Evolutionary conservation across 257 asterid species (phyloP).

Genomic region (Petrea volubilis): DNA sequence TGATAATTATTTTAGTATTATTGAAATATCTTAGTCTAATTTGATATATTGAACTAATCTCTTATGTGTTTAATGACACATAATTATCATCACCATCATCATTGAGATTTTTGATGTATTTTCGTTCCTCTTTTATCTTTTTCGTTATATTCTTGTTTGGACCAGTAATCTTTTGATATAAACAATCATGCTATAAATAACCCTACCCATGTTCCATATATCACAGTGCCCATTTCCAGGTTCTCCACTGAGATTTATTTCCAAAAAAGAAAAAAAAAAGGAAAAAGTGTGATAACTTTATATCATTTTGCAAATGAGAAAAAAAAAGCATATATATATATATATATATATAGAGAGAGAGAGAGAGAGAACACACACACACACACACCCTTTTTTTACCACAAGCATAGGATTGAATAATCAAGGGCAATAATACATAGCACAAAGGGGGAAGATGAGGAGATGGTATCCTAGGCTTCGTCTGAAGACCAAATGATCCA

Average conservation of each 20-base stretch:
- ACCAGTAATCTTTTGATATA: not conserved
- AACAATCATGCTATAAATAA: not conserved
- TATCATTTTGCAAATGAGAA: not conserved
- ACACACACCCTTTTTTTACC: not conserved
- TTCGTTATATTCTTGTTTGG: not conserved
- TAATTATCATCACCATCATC: not conserved
- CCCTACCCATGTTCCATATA: not conserved
- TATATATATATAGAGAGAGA: not conserved
- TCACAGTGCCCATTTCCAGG: not conserved
- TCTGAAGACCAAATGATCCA: conserved; percentile 71
- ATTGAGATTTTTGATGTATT: not conserved
- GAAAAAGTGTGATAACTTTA: not conserved
- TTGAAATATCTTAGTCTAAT: no score
- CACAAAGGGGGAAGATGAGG: conserved; percentile 42
- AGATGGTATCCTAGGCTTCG: conserved; percentile 72
- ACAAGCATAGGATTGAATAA: conserved; percentile 26
- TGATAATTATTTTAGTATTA: not conserved
- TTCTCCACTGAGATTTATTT: not conserved
- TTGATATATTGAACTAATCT: not conserved
- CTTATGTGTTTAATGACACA: not conserved
- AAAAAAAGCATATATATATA: not conserved
- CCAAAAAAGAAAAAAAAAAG: not conserved
- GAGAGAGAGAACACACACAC: not conserved
- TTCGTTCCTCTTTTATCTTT: not conserved
- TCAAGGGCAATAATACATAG: conserved; percentile 43